Evolutionary conservation across 306 rosid genomes (phyloP).

Genomic region (Albizia julibrissin): DNA sequence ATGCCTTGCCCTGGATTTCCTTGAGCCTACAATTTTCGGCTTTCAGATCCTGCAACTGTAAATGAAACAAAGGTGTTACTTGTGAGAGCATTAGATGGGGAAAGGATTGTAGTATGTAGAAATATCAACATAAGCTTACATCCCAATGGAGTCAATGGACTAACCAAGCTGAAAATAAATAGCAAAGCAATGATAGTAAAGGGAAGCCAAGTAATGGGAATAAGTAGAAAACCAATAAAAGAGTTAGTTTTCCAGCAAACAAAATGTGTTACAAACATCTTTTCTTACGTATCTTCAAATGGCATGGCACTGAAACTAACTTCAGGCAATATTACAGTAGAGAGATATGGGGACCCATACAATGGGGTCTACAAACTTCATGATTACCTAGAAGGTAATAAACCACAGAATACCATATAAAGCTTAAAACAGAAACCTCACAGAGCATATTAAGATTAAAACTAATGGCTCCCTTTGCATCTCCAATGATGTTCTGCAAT

Average conservation of each 20-base stretch:
- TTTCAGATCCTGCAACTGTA: slow-evolving; percentile 59
- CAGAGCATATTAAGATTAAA: too few species aligned
- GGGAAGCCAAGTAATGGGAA: not conserved
- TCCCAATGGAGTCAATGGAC: slow-evolving; percentile 4
- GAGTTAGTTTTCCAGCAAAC: not conserved
- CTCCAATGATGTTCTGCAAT: too few species aligned
- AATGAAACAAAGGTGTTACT: slow-evolving; percentile 4
- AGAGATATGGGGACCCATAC: too few species aligned
- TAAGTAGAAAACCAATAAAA: not conserved
- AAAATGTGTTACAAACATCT: not conserved
- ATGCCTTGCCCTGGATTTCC: slow-evolving; percentile 61
- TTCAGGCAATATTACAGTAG: not conserved
- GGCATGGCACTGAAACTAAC: not conserved
- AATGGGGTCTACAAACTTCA: too few species aligned
- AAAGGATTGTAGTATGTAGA: not conserved
- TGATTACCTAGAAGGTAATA: too few species aligned
- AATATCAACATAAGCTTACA: slow-evolving; percentile 1
- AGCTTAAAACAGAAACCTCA: too few species aligned
- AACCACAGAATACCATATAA: too few species aligned
- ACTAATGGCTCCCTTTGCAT: too few species aligned
- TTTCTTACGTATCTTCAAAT: not conserved
- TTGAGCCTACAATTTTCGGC: slow-evolving; percentile 58
- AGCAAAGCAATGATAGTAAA: slow-evolving; percentile 3
- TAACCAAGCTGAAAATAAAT: slow-evolving; percentile 23
- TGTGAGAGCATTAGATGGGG: slow-evolving; percentile 21